These are phyloP conservation scores for Jatropha podagrica DNA, from an alignment of 441 rosid species.

Conservation along the genomic window DNA sequence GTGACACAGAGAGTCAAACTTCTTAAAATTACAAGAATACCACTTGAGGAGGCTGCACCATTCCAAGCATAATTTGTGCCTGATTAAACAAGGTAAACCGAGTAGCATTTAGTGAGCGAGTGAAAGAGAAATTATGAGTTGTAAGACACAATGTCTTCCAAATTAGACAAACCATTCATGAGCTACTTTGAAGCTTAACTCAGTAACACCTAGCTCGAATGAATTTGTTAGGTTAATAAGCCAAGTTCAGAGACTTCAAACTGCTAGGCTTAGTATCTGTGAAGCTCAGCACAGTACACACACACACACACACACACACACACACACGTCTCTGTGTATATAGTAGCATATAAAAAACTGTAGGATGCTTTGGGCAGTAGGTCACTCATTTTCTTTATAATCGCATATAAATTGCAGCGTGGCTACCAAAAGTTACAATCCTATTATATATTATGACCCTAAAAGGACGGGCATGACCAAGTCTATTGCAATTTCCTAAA, in stretches of 20 bases:
- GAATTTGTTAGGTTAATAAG: background rate
- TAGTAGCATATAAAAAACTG: no score
- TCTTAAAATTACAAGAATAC: conserved; percentile 42
- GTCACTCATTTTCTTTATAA: background rate
- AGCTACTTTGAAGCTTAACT: background rate
- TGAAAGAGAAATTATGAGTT: background rate
- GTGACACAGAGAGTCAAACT: conserved; percentile 11
- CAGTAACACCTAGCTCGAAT: background rate
- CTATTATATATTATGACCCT: background rate
- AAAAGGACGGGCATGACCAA: background rate
- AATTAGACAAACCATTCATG: background rate
- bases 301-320: no score
- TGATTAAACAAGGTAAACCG: conserved; percentile 29
- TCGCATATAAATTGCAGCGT: background rate
- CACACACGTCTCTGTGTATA: no score
- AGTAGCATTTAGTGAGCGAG: conserved; percentile 8
- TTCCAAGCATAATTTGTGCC: conserved; percentile 99
- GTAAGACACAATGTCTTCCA: background rate
- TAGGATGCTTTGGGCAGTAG: no score
- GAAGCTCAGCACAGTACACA: background rate
- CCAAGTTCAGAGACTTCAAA: background rate
- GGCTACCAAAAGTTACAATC: background rate
- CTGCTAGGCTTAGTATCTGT: background rate
- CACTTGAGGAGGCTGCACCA: conserved; percentile 93
- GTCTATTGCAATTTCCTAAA: background rate